phyloP scores from a whole-genome alignment of 2,329 filamentous ascomycete genomes.

The Ciborinia camelliae region DNA sequence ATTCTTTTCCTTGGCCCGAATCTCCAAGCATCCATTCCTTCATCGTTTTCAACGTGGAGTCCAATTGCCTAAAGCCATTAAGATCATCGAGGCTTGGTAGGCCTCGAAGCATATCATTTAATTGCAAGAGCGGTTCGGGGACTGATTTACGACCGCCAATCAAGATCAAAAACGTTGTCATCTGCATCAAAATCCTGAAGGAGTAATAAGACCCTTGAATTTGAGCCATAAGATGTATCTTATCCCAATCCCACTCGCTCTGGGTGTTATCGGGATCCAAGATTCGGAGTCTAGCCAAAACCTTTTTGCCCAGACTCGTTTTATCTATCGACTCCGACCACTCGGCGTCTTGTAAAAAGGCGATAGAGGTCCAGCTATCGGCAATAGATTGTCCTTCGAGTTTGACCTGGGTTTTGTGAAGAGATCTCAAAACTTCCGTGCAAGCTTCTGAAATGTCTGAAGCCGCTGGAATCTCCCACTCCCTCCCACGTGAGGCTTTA shows the following conservation, averaged over 20 bases:
- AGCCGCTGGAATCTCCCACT: slow-evolving; percentile 30
- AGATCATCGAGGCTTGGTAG: slow-evolving; percentile 24
- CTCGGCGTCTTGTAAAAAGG: slow-evolving; percentile 34
- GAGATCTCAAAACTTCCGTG: slow-evolving; percentile 21
- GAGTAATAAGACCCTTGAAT: slow-evolving; percentile 37
- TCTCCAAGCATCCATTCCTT: neutral
- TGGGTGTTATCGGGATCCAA: neutral
- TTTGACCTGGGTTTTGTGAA: slow-evolving; percentile 23
- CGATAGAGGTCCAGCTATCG: slow-evolving; percentile 31
- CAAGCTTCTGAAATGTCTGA: slow-evolving; percentile 31
- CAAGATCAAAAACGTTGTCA: slow-evolving; percentile 27
- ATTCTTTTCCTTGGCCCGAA: neutral
- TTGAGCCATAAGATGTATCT: slow-evolving; percentile 36
- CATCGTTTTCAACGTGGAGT: neutral
- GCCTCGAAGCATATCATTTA: slow-evolving; percentile 25
- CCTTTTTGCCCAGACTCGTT: slow-evolving; percentile 18
- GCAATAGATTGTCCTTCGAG: slow-evolving; percentile 21
- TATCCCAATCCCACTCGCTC: slow-evolving; percentile 33
- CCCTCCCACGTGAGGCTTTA: slow-evolving; percentile 30
- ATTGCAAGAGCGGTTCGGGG: slow-evolving; percentile 16
- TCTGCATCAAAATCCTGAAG: slow-evolving; percentile 37
- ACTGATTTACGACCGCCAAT: neutral
- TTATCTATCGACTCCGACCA: slow-evolving; percentile 32
- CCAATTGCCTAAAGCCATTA: neutral
- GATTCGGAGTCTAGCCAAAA: neutral